Evolutionary conservation across 1,284 basidiomycete genomes (phyloP), one percentile per base, ranked within the genome.

Genomic region (Austroboletus rostrupii): DNA sequence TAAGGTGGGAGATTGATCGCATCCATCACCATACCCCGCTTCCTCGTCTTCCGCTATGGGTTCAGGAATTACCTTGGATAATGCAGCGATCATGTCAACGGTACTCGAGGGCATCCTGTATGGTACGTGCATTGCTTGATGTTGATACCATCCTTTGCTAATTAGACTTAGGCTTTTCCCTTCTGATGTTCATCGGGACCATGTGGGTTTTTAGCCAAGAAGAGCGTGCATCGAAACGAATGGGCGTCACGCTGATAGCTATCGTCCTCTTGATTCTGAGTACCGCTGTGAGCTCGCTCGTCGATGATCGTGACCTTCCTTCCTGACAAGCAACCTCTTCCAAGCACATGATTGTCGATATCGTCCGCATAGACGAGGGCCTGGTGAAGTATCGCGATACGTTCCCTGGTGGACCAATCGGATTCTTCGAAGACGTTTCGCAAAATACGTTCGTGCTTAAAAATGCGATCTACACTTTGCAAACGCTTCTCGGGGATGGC

Each of bases 341-440:
- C 19, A 40, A 62, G 60, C 61, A 64, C 35, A 55, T 63, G 43
- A 37, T 57, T 10, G 48, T 63, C n/a, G 49, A 61, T 36, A 54
- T 62, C 19, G 31, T 53, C 2, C 60, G 60, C 19, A 31, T 57
- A n/a, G 50, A 57, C 40, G 40, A 62, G 23, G 62, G 62, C 3
- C 49, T 64, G n/a, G 49, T 64, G 1, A 43, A 29, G 19, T 47
- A 61, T 36, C 50, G 56, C 7, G 51, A 62, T 17, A 51, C 51
- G 2, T 57, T 53, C 31, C 53, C 48, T n/a, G 56, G 55, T 10
- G 62, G 57, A 21, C 57, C 58, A 17, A 13, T 50, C 8, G 57
- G 44, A 3, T 65, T 54, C 45, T 65, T 65, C 38, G 43, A 47
- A 4, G 49, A 58, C n/a, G 40, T 57, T 23, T 39, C 50, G 5